These are phyloP conservation scores for Fraxinus excelsior DNA, from an alignment of 257 asterid genomes.

Conservation along the genomic window DNA sequence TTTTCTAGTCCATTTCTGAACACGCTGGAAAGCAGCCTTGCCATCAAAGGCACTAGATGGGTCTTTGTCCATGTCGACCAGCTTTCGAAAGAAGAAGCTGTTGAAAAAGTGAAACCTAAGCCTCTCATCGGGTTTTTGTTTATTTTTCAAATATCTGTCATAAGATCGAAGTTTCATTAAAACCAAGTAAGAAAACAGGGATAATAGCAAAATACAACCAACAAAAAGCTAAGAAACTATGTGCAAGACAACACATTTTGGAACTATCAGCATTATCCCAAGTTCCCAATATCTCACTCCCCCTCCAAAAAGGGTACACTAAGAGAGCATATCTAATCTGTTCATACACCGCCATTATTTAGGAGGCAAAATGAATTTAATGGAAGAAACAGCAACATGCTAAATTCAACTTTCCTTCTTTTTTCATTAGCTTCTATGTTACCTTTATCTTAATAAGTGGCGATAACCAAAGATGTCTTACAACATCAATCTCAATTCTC, in stretches of 20 bases:
- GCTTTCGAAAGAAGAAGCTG: constrained; percentile 91
- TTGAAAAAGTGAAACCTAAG: constrained; percentile 82
- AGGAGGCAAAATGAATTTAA: constrained; percentile 11
- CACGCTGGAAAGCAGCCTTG: constrained; percentile 87
- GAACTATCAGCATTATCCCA: constrained; percentile 19
- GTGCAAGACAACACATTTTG: constrained; percentile 13
- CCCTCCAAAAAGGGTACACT: constrained; percentile 3
- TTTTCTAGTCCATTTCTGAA: constrained; percentile 98
- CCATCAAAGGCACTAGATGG: constrained; percentile 88
- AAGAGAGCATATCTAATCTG: constrained; percentile 5
- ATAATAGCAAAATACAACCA: constrained; percentile 9
- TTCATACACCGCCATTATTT: constrained; percentile 13
- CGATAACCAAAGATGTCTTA: constrained; percentile 4
- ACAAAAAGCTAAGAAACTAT: constrained; percentile 14
- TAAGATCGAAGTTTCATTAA: constrained; percentile 27
- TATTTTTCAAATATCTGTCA: constrained; percentile 75
- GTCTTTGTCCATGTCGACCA: constrained; percentile 92
- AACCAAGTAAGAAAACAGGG: constrained; percentile 23
- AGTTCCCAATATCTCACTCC: neutral
- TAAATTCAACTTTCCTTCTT: constrained; percentile 5
- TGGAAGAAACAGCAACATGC: constrained; percentile 10
- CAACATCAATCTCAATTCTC: neutral
- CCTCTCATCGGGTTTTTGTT: constrained; percentile 51
- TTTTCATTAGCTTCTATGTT: constrained; percentile 12
- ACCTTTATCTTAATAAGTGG: neutral